phyloP scores from a whole-genome alignment of 768 basidiomycete genomes.

The Suillus americanus region DNA sequence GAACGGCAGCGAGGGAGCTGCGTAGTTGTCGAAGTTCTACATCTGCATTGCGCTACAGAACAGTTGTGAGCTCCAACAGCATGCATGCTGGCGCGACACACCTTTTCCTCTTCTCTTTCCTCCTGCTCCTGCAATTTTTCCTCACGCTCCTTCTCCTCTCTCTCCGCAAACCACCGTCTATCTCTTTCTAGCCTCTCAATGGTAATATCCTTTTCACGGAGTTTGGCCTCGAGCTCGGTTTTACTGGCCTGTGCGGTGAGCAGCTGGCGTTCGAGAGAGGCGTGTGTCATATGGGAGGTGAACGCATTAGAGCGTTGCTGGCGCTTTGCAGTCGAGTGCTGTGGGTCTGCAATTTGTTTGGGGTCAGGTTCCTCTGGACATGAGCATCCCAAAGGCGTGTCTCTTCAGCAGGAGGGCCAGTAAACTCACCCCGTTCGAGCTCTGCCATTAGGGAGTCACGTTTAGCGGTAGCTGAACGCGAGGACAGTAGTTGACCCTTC shows the following conservation, averaged over 20 bases:
- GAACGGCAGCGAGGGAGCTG: constrained; percentile 44
- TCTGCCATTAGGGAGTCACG: constrained; percentile 69
- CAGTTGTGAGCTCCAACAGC: not conserved
- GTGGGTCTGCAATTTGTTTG: constrained; percentile 47
- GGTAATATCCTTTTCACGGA: constrained; percentile 60
- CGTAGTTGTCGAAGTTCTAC: constrained; percentile 54
- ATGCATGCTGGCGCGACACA: constrained; percentile 27
- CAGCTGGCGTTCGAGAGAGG: constrained; percentile 68
- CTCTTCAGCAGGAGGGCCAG: not conserved
- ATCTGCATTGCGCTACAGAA: constrained; percentile 46
- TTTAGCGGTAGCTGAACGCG: constrained; percentile 44
- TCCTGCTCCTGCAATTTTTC: constrained; percentile 61
- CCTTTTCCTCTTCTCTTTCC: constrained; percentile 59
- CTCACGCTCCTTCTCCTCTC: constrained; percentile 66
- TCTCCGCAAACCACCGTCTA: constrained; percentile 64
- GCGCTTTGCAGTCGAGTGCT: constrained; percentile 64
- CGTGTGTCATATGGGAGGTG: constrained; percentile 57
- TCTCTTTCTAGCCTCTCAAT: constrained; percentile 72
- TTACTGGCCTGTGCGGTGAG: constrained; percentile 59
- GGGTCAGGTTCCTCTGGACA: constrained; percentile 3
- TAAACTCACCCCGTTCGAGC: constrained; percentile 55
- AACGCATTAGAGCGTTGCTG: constrained; percentile 65
- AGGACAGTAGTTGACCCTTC: not conserved
- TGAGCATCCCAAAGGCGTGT: not conserved
- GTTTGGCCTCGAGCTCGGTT: constrained; percentile 63